A percentile compares a stretch with the other conserved stretches of the same genome.
Conservation (phyloP, 441 rosid species). For the Gossypium gossypioides region DNA sequence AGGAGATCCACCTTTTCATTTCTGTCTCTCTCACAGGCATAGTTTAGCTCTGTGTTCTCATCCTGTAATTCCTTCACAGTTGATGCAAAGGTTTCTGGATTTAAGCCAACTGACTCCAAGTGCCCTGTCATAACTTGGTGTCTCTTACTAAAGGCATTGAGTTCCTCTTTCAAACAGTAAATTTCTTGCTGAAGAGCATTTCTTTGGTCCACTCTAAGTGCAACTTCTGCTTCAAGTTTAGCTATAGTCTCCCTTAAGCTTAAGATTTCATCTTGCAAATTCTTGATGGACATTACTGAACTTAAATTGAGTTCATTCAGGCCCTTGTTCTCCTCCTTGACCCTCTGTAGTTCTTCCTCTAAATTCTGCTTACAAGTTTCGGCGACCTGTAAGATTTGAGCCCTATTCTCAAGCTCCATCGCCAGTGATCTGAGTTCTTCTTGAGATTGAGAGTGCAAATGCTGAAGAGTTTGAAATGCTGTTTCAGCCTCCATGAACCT, state of each 20-base stretch:
- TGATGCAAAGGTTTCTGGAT: slow-evolving; percentile 45
- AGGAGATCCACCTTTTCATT: slow-evolving; percentile 44
- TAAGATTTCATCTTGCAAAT: slow-evolving; percentile 58
- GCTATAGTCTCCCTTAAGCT: slow-evolving; percentile 51
- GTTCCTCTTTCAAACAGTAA: slow-evolving; percentile 81
- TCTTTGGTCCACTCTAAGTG: slow-evolving; percentile 68
- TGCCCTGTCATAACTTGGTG: slow-evolving; percentile 50
- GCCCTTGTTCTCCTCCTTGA: slow-evolving; percentile 46
- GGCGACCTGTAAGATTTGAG: slow-evolving; percentile 51
- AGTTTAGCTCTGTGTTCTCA: slow-evolving; percentile 49
- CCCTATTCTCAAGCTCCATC: slow-evolving; percentile 48
- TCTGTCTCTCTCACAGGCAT: slow-evolving; percentile 33
- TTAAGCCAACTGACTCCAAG: slow-evolving; percentile 57
- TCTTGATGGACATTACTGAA: slow-evolving; percentile 54
- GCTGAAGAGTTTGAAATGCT: slow-evolving; percentile 85
- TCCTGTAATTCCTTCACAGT: slow-evolving; percentile 57
- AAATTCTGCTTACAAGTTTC: slow-evolving; percentile 47
- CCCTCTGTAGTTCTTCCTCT: slow-evolving; percentile 48
- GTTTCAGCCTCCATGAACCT: slow-evolving; percentile 84
- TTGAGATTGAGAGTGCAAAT: slow-evolving; percentile 83
- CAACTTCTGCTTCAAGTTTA: slow-evolving; percentile 81
- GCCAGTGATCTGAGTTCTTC: slow-evolving; percentile 73
- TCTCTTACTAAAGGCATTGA: slow-evolving; percentile 58
- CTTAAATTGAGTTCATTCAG: slow-evolving; percentile 58
- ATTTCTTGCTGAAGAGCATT: slow-evolving; percentile 94